These are phyloP conservation scores for Fragaria iinumae DNA, from an alignment of 306 rosid species.

Conservation along the genomic window DNA sequence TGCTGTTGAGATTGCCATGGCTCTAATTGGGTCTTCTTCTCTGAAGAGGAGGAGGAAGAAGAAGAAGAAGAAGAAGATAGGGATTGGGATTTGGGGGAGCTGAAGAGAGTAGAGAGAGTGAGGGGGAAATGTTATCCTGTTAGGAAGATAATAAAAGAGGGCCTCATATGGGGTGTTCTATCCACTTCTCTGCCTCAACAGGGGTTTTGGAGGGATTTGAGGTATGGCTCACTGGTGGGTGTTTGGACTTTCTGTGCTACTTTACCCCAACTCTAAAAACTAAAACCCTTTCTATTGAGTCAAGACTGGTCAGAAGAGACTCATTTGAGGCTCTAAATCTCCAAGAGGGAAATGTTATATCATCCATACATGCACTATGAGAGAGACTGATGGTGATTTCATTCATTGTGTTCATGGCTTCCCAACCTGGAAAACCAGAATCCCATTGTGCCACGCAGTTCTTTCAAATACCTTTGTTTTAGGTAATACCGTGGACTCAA, in stretches of 20 bases:
- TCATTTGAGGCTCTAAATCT: neutral
- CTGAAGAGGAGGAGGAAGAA: neutral
- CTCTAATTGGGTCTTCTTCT: neutral
- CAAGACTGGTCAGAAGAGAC: neutral
- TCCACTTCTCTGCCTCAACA: constrained; percentile 39
- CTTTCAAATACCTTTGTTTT: constrained; percentile 16
- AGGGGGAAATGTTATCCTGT: constrained; percentile 30
- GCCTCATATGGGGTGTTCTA: constrained; percentile 38
- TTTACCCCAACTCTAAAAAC: neutral
- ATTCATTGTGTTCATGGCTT: neutral
- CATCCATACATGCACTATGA: neutral
- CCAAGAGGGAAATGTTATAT: neutral
- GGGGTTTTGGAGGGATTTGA: constrained; percentile 14
- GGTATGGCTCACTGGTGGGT: neutral
- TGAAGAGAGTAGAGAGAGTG: neutral
- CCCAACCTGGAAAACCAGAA: constrained; percentile 2
- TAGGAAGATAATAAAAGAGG: constrained; percentile 27
- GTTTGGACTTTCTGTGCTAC: constrained; percentile 29
- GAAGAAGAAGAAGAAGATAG: neutral
- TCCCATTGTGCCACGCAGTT: constrained; percentile 27
- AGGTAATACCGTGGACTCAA: neutral
- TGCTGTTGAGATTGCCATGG: constrained; percentile 55
- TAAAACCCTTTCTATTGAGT: neutral
- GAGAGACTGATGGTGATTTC: constrained; percentile 18
- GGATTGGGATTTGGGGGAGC: neutral